A percentile compares a stretch with the other conserved stretches of the same genome.
phyloP scores from a whole-genome alignment of 306 rosid genomes.

The Casuarina glauca region DNA sequence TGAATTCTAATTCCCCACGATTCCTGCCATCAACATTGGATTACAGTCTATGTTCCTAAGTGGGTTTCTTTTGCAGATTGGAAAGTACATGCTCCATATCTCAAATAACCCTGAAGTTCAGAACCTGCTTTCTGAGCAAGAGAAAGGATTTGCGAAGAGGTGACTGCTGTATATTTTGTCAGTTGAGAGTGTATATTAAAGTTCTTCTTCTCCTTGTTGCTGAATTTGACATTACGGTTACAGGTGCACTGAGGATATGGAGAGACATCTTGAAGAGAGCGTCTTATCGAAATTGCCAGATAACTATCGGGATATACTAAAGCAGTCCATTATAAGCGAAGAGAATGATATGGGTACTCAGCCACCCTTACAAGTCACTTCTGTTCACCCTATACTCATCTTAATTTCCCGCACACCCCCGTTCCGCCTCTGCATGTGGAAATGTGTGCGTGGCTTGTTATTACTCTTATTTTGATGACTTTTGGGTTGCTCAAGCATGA shows the following conservation, averaged over 20 bases:
- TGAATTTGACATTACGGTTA: conserved; percentile 37
- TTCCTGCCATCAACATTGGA: background rate
- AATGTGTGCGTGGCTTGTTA: background rate
- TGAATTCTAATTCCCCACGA: background rate
- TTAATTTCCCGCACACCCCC: background rate
- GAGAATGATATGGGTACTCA: conserved; percentile 89
- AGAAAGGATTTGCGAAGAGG: conserved; percentile 61
- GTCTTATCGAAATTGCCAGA: conserved; percentile 74
- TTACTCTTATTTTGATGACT: background rate
- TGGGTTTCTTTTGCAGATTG: conserved; percentile 56
- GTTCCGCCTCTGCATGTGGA: background rate
- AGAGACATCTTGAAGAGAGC: conserved; percentile 67
- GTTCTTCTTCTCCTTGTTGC: conserved; percentile 13
- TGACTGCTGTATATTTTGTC: conserved; percentile 30
- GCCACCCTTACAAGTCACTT: conserved; percentile 19
- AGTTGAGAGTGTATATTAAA: conserved; percentile 3
- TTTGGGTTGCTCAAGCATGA: background rate
- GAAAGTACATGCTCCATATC: conserved; percentile 75
- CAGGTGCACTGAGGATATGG: conserved; percentile 74
- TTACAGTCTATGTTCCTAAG: background rate
- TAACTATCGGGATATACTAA: conserved; percentile 62
- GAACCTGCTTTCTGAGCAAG: conserved; percentile 67
- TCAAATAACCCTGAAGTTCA: conserved; percentile 56
- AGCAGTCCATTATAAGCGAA: conserved; percentile 76
- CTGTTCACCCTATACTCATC: conserved; percentile 9